Conservation (phyloP, 345 rosid genomes). For the Brassica carinata region DNA sequence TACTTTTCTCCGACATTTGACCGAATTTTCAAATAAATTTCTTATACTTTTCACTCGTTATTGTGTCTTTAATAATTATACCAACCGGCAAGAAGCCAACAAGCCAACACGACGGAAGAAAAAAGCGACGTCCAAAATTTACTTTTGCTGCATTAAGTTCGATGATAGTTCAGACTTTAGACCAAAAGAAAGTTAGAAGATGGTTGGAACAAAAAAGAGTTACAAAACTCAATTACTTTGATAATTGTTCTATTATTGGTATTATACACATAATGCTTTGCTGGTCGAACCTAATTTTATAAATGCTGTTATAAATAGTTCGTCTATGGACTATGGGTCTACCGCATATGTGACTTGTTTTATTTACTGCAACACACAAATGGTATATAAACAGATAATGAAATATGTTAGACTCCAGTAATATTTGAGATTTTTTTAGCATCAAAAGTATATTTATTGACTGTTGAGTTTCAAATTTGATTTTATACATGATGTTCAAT, state of each 20-base stretch:
- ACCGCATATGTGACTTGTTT: background rate
- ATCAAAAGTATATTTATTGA: background rate
- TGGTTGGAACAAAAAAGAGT: constrained; percentile 4
- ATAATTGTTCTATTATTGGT: constrained; percentile 17
- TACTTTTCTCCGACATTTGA: constrained; percentile 41
- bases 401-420: background rate
- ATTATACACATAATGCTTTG: background rate
- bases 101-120: constrained; percentile 25
- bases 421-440: background rate
- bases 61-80: constrained; percentile 19
- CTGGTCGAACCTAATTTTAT: background rate
- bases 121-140: constrained; percentile 27
- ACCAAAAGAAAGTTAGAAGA: constrained; percentile 26
- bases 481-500: background rate
- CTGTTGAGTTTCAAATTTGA: background rate
- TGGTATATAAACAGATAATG: background rate
- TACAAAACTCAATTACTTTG: constrained; percentile 2
- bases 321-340: background rate
- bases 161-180: constrained; percentile 22
- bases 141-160: constrained; percentile 13
- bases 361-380: background rate
- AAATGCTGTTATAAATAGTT: constrained; percentile 4
- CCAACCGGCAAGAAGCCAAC: constrained; percentile 41
- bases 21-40: constrained; percentile 29
- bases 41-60: constrained; percentile 23